Conservation (phyloP, 345 rosid species). For the Capsella bursapastoris region DNA sequence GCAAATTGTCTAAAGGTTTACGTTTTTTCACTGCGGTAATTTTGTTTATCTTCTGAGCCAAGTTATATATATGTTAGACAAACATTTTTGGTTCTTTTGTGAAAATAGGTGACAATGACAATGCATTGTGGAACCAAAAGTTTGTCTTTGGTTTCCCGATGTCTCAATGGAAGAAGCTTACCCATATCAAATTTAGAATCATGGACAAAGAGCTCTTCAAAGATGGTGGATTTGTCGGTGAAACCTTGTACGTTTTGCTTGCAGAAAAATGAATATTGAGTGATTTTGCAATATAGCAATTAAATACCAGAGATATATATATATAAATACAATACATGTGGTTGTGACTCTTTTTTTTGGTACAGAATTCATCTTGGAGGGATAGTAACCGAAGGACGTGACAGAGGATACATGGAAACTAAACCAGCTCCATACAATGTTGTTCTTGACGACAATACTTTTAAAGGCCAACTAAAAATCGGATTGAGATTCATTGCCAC, state of each 20-base stretch:
- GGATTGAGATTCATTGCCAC: constrained; percentile 66
- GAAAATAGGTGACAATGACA: constrained; percentile 55
- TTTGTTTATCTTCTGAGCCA: constrained; percentile 4
- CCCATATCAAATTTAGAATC: constrained; percentile 65
- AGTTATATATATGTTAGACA: background rate
- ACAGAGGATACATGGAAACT: constrained; percentile 58
- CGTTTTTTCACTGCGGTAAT: constrained; percentile 2
- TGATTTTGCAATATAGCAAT: background rate
- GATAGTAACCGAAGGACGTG: constrained; percentile 63
- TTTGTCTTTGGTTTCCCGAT: constrained; percentile 62
- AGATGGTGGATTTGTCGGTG: constrained; percentile 70
- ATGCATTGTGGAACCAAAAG: constrained; percentile 86
- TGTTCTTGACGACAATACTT: constrained; percentile 76
- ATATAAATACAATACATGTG: background rate
- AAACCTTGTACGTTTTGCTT: constrained; percentile 60
- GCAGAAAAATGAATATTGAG: background rate
- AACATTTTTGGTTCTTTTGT: background rate
- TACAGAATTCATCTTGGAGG: constrained; percentile 73
- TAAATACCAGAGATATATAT: background rate
- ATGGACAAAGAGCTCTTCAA: constrained; percentile 65
- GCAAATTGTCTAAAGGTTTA: constrained; percentile 74
- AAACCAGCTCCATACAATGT: constrained; percentile 70
- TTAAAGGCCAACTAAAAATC: constrained; percentile 65
- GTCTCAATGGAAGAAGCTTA: constrained; percentile 57
- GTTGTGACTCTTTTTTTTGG: constrained; percentile 5